Conservation (phyloP, 305 asterid genomes). For the Plantago coronopus region DNA sequence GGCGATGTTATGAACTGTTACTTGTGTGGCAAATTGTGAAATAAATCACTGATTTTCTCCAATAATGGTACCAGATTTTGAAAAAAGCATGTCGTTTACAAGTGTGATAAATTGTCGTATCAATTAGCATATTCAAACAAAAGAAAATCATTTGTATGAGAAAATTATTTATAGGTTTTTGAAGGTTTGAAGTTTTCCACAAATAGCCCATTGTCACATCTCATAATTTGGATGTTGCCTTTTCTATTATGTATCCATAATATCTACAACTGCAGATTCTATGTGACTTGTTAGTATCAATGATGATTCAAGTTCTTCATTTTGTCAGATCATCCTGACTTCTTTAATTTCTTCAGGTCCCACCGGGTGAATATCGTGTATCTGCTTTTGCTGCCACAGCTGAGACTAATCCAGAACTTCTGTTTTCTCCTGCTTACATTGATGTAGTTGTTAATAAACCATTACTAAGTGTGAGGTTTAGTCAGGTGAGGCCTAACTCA, state of each 20-base stretch:
- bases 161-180: background rate
- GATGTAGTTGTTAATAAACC: slow-evolving; percentile 70
- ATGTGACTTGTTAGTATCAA: background rate
- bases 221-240: background rate
- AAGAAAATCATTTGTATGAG: background rate
- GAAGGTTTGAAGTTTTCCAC: background rate
- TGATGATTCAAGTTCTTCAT: slow-evolving; percentile 1
- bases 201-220: background rate
- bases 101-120: background rate
- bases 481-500: slow-evolving; percentile 60
- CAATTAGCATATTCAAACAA: background rate
- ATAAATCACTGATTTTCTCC: background rate
- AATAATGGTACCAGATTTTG: background rate
- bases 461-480: slow-evolving; percentile 52
- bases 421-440: slow-evolving; percentile 69
- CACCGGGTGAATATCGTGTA: slow-evolving; percentile 87
- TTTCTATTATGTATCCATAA: background rate
- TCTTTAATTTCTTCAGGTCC: slow-evolving; percentile 59
- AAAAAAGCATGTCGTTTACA: background rate
- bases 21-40: background rate
- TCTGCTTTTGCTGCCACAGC: slow-evolving; percentile 84
- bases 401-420: slow-evolving; percentile 77
- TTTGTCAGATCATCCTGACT: slow-evolving; percentile 22
- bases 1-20: background rate
- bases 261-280: background rate